Percentiles rank a stretch among this genome's conserved stretches.
Conservation (phyloP, 768 basidiomycete genomes). For the Naematelia encephala region DNA sequence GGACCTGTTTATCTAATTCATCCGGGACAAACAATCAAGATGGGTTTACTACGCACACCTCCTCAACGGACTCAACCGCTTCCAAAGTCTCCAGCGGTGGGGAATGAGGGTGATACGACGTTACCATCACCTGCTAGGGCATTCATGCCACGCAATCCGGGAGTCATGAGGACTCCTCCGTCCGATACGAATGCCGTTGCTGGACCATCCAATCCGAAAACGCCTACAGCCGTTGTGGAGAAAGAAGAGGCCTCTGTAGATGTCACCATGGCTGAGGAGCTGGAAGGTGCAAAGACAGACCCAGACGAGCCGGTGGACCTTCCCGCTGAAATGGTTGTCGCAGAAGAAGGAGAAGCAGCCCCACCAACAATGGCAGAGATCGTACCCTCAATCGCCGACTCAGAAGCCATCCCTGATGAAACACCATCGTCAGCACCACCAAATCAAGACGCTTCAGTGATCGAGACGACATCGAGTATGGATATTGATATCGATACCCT, state of each 20-base stretch:
- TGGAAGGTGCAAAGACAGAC: slow-evolving; percentile 1
- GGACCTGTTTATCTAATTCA: background rate
- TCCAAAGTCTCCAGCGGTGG: background rate
- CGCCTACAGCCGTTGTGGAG: background rate
- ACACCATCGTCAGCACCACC: background rate
- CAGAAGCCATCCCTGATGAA: background rate
- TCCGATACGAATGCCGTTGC: background rate
- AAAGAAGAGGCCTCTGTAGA: slow-evolving; percentile 11
- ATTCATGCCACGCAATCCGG: slow-evolving; percentile 23
- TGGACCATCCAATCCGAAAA: slow-evolving; percentile 6
- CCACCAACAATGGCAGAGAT: background rate
- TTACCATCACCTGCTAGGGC: slow-evolving; percentile 17
- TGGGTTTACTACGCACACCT: slow-evolving; percentile 37
- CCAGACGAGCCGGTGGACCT: background rate
- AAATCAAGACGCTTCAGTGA: background rate
- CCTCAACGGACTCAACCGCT: slow-evolving; percentile 12
- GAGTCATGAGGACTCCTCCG: slow-evolving; percentile 29
- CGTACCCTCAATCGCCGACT: background rate
- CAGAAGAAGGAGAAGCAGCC: background rate
- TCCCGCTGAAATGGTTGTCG: background rate
- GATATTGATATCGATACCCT: background rate
- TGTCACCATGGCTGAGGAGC: slow-evolving; percentile 11
- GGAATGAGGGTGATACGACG: background rate
- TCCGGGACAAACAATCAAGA: slow-evolving; percentile 6
- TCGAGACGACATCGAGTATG: background rate